phyloP scores from a whole-genome alignment of 2,329 filamentous ascomycete genomes.

The Thermothelomyces thermophilus region DNA sequence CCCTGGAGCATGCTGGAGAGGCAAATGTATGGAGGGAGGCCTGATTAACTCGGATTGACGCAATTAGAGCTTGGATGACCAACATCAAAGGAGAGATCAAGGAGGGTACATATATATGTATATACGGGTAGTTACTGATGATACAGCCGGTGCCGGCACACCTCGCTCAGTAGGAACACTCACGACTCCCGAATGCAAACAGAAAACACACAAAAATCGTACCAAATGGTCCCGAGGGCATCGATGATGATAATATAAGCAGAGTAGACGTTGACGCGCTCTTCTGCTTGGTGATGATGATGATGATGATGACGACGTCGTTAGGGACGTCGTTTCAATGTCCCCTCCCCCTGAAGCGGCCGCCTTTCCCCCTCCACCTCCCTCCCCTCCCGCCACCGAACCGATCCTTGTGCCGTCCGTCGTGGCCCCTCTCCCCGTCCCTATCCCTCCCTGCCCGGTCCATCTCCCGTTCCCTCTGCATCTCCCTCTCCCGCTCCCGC shows the following conservation, averaged over 20 bases:
- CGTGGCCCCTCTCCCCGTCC: constrained; percentile 20
- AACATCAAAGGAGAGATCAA: too few species aligned
- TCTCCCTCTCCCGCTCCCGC: constrained; percentile 27
- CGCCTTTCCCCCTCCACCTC: constrained; percentile 28
- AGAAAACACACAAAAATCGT: too few species aligned
- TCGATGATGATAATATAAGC: too few species aligned
- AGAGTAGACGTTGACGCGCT: too few species aligned
- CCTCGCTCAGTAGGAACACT: constrained; percentile 5
- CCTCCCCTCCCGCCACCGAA: constrained; percentile 32
- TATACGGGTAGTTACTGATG: too few species aligned
- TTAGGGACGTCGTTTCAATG: constrained; percentile 17
- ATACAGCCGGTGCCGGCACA: constrained; percentile 8
- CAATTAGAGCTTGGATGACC: too few species aligned
- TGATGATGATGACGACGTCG: too few species aligned
- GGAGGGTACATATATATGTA: too few species aligned
- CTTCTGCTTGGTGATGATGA: too few species aligned
- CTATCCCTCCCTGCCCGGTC: constrained; percentile 22
- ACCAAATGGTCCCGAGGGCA: too few species aligned
- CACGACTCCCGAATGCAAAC: constrained; percentile 11
- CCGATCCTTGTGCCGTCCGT: constrained; percentile 27
- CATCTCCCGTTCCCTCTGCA: constrained; percentile 23
- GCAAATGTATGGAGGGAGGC: constrained; percentile 43
- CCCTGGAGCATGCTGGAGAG: constrained; percentile 34
- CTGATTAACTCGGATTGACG: too few species aligned
- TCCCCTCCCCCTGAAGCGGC: constrained; percentile 27